Conservation (phyloP, 768 basidiomycete species). For the Pilatotrama ljubarskyi region DNA sequence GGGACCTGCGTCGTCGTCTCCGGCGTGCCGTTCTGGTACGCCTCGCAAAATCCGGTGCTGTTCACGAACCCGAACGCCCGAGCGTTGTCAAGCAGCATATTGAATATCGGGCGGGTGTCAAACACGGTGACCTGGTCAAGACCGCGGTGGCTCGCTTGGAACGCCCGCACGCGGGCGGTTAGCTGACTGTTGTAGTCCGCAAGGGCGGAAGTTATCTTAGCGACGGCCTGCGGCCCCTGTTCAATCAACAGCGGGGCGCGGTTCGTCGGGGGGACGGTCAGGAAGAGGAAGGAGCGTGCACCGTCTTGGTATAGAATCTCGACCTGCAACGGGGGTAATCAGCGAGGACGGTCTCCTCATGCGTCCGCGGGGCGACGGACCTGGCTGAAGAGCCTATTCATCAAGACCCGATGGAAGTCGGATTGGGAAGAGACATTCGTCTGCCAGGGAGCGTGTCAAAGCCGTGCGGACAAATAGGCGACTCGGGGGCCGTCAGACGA, state of each 20-base stretch:
- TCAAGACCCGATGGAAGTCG: slow-evolving; percentile 35
- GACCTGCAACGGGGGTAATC: slow-evolving; percentile 34
- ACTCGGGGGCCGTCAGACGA: neutral
- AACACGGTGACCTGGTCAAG: slow-evolving; percentile 50
- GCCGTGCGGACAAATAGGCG: neutral
- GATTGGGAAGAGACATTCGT: slow-evolving; percentile 37
- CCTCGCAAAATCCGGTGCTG: slow-evolving; percentile 56
- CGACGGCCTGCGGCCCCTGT: slow-evolving; percentile 34
- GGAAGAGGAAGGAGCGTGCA: slow-evolving; percentile 38
- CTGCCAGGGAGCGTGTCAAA: slow-evolving; percentile 20
- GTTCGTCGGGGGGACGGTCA: slow-evolving; percentile 41
- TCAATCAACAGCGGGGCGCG: slow-evolving; percentile 41
- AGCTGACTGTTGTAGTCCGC: slow-evolving; percentile 55
- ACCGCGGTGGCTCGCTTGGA: slow-evolving; percentile 43
- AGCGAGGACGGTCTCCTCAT: slow-evolving; percentile 30
- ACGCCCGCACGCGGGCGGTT: slow-evolving; percentile 36
- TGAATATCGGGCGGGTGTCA: slow-evolving; percentile 60
- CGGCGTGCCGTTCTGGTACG: slow-evolving; percentile 60
- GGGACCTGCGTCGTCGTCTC: slow-evolving; percentile 51
- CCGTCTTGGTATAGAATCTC: slow-evolving; percentile 49
- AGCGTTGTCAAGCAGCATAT: slow-evolving; percentile 54
- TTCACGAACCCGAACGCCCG: slow-evolving; percentile 58
- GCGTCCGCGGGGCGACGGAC: slow-evolving; percentile 30
- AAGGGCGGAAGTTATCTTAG: slow-evolving; percentile 37
- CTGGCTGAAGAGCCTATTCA: slow-evolving; percentile 37